phyloP scores from a whole-genome alignment of 768 basidiomycete genomes.

The Paxillus involutus region DNA sequence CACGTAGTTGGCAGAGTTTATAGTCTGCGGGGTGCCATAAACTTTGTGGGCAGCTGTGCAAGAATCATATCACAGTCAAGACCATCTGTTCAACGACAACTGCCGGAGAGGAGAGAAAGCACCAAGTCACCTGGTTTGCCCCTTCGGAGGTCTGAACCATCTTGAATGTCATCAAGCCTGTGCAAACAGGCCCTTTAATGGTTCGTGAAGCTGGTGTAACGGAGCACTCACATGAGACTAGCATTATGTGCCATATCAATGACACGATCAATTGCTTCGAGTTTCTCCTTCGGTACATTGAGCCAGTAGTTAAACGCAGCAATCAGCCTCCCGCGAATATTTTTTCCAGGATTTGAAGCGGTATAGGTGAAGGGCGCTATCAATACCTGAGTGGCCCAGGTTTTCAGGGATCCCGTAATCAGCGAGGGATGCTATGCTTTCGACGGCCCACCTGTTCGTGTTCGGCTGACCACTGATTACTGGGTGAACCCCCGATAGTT shows the following conservation, averaged over 20 bases:
- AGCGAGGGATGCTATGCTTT: neutral
- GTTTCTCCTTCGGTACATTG: slow-evolving; percentile 66
- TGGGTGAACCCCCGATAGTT: neutral
- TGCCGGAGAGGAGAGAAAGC: neutral
- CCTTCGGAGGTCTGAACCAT: slow-evolving; percentile 78
- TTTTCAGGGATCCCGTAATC: neutral
- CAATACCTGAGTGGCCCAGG: slow-evolving; percentile 41
- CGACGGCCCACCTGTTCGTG: neutral
- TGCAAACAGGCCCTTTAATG: too few species aligned
- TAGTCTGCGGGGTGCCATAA: slow-evolving; percentile 90
- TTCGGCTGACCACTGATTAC: neutral
- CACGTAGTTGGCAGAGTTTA: slow-evolving; percentile 93
- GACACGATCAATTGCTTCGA: slow-evolving; percentile 68
- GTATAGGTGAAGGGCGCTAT: slow-evolving; percentile 87
- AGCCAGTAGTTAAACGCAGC: slow-evolving; percentile 92
- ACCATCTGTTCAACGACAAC: neutral
- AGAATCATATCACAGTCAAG: neutral
- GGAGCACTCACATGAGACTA: slow-evolving; percentile 67
- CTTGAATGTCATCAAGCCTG: slow-evolving; percentile 91
- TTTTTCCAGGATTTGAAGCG: slow-evolving; percentile 82
- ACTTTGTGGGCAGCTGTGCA: slow-evolving; percentile 88
- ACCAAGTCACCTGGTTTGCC: slow-evolving; percentile 64
- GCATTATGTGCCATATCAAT: slow-evolving; percentile 91
- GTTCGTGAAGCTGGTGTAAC: too few species aligned
- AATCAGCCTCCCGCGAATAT: slow-evolving; percentile 79